Conservation (phyloP, 352 stramenopile genomes). For the Phytophthora sojae region DNA sequence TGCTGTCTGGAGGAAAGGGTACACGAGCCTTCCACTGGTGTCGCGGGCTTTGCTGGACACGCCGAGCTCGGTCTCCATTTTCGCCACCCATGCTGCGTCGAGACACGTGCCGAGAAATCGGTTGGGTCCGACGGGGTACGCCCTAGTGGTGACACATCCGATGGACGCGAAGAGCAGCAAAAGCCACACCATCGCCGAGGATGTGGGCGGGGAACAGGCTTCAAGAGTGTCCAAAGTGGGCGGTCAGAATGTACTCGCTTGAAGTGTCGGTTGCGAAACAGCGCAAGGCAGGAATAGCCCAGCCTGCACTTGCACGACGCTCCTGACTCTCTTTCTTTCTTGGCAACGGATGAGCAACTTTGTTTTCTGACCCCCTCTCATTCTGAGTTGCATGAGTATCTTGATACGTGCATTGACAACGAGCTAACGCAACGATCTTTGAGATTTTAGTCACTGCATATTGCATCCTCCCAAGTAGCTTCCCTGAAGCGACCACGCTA, state of each 20-base stretch:
- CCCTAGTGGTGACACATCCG: not conserved
- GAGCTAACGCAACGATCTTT: no score
- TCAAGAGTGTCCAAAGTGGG: not conserved
- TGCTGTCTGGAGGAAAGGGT: constrained; percentile 53
- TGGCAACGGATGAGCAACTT: not conserved
- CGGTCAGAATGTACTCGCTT: not conserved
- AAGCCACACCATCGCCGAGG: not conserved
- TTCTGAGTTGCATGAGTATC: no score
- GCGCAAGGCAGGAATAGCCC: not conserved
- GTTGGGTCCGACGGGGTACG: constrained; percentile 38
- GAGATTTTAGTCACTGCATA: no score
- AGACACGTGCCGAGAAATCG: constrained; percentile 62
- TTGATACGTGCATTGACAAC: no score
- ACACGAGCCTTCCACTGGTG: constrained; percentile 31
- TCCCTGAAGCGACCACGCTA: no score
- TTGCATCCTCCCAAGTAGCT: no score
- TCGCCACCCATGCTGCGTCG: constrained; percentile 40
- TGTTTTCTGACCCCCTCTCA: no score
- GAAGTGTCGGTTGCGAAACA: not conserved
- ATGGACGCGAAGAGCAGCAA: not conserved
- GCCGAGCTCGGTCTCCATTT: constrained; percentile 31
- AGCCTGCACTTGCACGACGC: not conserved
- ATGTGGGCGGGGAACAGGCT: no score
- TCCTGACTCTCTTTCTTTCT: not conserved
- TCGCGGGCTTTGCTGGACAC: constrained; percentile 38